These are phyloP conservation scores for Aphanocladium album DNA, from an alignment of 2,329 filamentous ascomycete genomes.

Conservation along the genomic window DNA sequence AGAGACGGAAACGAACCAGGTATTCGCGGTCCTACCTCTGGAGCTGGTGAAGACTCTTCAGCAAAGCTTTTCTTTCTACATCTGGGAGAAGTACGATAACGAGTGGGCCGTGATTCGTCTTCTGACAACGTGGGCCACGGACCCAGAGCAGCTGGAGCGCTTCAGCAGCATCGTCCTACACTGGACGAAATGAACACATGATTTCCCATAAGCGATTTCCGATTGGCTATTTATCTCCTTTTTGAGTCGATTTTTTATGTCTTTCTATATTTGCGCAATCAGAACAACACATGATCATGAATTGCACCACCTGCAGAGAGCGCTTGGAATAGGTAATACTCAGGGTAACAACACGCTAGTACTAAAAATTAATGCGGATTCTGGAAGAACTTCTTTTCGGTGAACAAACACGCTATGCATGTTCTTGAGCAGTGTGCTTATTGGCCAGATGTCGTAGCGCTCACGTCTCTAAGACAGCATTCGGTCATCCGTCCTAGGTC, in stretches of 20 bases:
- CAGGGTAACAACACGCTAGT: neutral
- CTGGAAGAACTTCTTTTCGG: neutral
- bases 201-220: neutral
- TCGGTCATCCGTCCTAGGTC: neutral
- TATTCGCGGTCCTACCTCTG: slow-evolving; percentile 41
- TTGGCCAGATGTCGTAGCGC: neutral
- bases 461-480: neutral
- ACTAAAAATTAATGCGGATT: neutral
- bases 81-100: slow-evolving; percentile 40
- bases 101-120: slow-evolving; percentile 37
- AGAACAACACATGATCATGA: neutral
- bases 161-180: slow-evolving; percentile 26
- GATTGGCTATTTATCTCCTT: neutral
- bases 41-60: slow-evolving; percentile 34
- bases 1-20: slow-evolving; percentile 46
- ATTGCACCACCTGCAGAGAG: neutral
- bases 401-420: neutral
- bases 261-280: neutral
- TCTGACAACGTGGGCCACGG: slow-evolving; percentile 48
- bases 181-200: slow-evolving; percentile 4
- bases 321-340: neutral
- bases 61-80: slow-evolving; percentile 41
- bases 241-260: neutral
- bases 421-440: neutral
- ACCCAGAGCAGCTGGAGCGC: slow-evolving; percentile 34